A percentile compares a stretch with the other conserved stretches of the same genome.
phyloP scores from a whole-genome alignment of 169 alveolate species.

The Amoebophrya sp. region DNA sequence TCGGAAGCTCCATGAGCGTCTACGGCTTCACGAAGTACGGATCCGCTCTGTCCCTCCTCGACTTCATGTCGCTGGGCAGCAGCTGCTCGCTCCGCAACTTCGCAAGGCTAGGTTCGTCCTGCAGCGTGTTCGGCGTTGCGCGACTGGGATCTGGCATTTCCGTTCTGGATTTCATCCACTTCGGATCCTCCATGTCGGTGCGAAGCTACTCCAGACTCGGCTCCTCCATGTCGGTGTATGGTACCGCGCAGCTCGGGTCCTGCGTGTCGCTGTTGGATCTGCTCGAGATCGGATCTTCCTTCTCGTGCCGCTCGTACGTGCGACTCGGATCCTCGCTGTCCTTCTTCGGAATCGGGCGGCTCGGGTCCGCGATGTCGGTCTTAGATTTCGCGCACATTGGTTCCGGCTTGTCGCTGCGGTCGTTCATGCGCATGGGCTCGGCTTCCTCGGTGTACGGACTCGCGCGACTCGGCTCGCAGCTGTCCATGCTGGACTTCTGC shows the following conservation, averaged over 20 bases:
- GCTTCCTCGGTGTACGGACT: conserved; percentile 10
- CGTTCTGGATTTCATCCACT: neutral
- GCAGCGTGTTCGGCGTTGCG: neutral
- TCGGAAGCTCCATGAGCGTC: neutral
- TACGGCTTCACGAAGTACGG: neutral
- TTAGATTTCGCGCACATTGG: neutral
- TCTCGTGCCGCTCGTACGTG: neutral
- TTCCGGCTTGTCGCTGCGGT: neutral
- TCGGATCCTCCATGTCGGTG: neutral
- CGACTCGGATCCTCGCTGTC: neutral
- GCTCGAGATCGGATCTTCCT: neutral
- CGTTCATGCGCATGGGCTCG: conserved; percentile 18
- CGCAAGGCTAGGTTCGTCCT: neutral
- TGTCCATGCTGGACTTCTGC: conserved; percentile 27
- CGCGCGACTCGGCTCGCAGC: conserved; percentile 27
- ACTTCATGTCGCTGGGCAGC: neutral
- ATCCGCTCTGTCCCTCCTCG: neutral
- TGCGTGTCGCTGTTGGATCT: neutral
- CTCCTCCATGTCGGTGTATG: neutral
- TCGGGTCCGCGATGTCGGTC: neutral
- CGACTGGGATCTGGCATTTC: neutral
- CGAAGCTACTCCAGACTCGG: neutral
- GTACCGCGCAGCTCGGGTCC: neutral
- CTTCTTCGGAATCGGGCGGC: neutral
- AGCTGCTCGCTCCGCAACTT: neutral